Evolutionary conservation across 179 eudicot genomes (phyloP).

Genomic region (Camellia oleifera): DNA sequence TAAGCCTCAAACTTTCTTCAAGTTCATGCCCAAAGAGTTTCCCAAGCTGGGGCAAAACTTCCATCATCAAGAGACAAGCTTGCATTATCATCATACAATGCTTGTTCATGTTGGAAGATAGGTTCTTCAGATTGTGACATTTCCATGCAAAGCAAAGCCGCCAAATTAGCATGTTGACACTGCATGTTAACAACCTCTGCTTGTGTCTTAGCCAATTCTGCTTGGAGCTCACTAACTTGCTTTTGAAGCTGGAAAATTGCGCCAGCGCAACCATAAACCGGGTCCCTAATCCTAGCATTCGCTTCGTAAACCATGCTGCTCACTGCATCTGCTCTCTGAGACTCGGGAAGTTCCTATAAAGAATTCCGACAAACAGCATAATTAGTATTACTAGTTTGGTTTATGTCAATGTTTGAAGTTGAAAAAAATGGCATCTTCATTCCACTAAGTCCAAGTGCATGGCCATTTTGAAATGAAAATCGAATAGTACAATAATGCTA

Average conservation of each 20-base stretch:
- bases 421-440: too few species aligned
- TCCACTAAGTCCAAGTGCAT: too few species aligned
- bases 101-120: background rate
- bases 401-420: too few species aligned
- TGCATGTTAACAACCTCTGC: slow-evolving; percentile 52
- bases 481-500: too few species aligned
- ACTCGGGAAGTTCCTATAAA: slow-evolving; percentile 59
- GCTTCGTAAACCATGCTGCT: slow-evolving; percentile 79
- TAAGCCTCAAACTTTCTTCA: background rate
- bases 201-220: slow-evolving; percentile 52
- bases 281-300: slow-evolving; percentile 57
- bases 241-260: slow-evolving; percentile 61
- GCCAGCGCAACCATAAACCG: slow-evolving; percentile 66
- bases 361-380: background rate
- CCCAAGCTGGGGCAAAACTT: slow-evolving; percentile 37
- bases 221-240: slow-evolving; percentile 58
- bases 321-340: slow-evolving; percentile 65
- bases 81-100: slow-evolving; percentile 11
- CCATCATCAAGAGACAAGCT: slow-evolving; percentile 38
- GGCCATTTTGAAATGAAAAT: too few species aligned
- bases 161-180: slow-evolving; percentile 50
- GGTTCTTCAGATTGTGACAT: slow-evolving; percentile 23
- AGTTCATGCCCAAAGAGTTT: slow-evolving; percentile 55
- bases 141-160: slow-evolving; percentile 46
- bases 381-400: too few species aligned